A percentile compares a stretch with the other conserved stretches of the same genome.
Evolutionary conservation across 192 early-diverging fungal species (phyloP).

Genomic region (Coemansia sp.): DNA sequence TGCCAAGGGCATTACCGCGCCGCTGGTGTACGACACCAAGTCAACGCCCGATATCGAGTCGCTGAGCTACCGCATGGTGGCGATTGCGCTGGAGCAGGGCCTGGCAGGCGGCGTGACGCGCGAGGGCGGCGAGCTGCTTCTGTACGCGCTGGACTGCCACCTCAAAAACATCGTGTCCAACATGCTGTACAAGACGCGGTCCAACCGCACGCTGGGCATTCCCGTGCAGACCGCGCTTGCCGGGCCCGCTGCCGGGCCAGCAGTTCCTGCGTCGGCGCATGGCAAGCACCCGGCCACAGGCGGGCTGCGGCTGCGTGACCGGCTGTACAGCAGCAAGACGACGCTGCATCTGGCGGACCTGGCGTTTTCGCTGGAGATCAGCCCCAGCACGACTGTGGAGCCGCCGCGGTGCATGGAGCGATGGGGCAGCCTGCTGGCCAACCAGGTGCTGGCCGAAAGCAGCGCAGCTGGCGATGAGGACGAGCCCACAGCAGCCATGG

Average conservation of each 20-base stretch:
- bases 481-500: slow-evolving; percentile 4
- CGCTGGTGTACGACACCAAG: slow-evolving; percentile 66
- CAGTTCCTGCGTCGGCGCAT: too few relatives aligned
- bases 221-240: slow-evolving; percentile 16
- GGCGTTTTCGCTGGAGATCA: slow-evolving; percentile 61
- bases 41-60: slow-evolving; percentile 64
- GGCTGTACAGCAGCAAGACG: slow-evolving; percentile 43
- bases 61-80: slow-evolving; percentile 64
- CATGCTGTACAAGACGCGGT: slow-evolving; percentile 63
- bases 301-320: slow-evolving; percentile 46
- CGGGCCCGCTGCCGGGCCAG: neutral
- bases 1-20: slow-evolving; percentile 65
- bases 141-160: slow-evolving; percentile 69
- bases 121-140: slow-evolving; percentile 61
- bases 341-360: slow-evolving; percentile 59
- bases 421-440: slow-evolving; percentile 56
- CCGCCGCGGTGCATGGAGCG: slow-evolving; percentile 62
- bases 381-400: slow-evolving; percentile 66
- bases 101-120: slow-evolving; percentile 63
- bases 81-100: slow-evolving; percentile 66
- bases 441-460: slow-evolving; percentile 49
- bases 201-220: slow-evolving; percentile 62
- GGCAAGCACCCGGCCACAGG: slow-evolving; percentile 27
- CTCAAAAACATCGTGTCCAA: slow-evolving; percentile 67
- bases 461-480: slow-evolving; percentile 18